Conservation (phyloP, 305 asterid species). For the Solanum aculeatissimum region DNA sequence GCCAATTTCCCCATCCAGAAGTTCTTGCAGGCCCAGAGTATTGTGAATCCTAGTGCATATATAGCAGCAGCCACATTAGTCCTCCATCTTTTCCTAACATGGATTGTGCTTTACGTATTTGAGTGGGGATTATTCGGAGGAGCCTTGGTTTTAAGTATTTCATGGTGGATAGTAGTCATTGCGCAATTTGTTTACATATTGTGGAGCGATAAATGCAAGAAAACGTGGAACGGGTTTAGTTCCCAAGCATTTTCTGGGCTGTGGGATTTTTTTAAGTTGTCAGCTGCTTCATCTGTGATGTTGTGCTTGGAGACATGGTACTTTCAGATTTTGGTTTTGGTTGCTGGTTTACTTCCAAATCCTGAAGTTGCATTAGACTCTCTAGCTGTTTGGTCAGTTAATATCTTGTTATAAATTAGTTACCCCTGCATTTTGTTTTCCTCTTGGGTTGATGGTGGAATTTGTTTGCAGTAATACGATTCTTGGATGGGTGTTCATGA, state of each 20-base stretch:
- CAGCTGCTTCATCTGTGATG: constrained; percentile 31
- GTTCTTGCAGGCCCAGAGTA: constrained; percentile 31
- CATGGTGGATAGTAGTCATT: constrained; percentile 31
- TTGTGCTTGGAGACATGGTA: constrained; percentile 34
- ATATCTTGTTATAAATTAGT: not conserved
- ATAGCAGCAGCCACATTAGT: constrained; percentile 16
- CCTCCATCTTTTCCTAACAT: constrained; percentile 15
- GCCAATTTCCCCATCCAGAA: constrained; percentile 28
- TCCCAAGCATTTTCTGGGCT: constrained; percentile 25
- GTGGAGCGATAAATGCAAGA: constrained; percentile 8
- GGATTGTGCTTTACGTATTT: constrained; percentile 17
- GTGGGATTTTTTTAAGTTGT: constrained; percentile 30
- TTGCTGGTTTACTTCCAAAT: constrained; percentile 32
- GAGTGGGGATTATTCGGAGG: constrained; percentile 28
- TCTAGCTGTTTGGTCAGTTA: constrained; percentile 25
- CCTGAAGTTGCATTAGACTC: constrained; percentile 30
- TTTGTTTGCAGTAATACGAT: constrained; percentile 19
- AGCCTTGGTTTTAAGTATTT: constrained; percentile 16
- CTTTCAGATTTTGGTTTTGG: constrained; percentile 15
- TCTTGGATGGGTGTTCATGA: constrained; percentile 44
- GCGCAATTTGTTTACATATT: constrained; percentile 24
- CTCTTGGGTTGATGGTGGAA: not conserved
- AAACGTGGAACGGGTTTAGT: constrained; percentile 29
- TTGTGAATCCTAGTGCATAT: constrained; percentile 23
- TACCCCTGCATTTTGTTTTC: not conserved